A percentile compares a stretch with the other conserved stretches of the same genome.
These are phyloP conservation scores for Sherardia arvensis DNA, from an alignment of 257 asterid genomes.

Conservation along the genomic window DNA sequence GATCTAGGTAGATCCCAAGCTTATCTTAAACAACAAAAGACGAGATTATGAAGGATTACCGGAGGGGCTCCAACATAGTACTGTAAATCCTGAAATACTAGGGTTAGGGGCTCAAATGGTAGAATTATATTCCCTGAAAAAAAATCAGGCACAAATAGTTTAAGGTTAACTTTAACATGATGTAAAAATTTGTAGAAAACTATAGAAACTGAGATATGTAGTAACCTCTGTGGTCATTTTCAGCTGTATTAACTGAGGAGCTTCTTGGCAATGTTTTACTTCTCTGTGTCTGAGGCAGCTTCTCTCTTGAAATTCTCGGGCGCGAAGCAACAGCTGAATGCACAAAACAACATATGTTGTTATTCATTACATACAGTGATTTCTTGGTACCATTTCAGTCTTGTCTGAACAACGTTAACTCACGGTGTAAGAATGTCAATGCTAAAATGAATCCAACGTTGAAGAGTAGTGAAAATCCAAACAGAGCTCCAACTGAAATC, in stretches of 20 bases:
- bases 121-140: conserved; percentile 30
- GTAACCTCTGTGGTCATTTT: conserved; percentile 12
- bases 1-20: neutral
- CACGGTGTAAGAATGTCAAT: conserved; percentile 35
- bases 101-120: conserved; percentile 39
- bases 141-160: neutral
- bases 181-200: neutral
- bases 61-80: conserved; percentile 43
- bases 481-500: conserved; percentile 50
- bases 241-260: neutral
- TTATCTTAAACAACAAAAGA: neutral
- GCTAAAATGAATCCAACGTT: conserved; percentile 50
- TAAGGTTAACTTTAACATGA: neutral
- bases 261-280: neutral
- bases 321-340: conserved; percentile 25
- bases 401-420: conserved; percentile 19
- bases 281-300: conserved; percentile 9
- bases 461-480: conserved; percentile 41
- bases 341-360: neutral
- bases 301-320: conserved; percentile 25
- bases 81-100: conserved; percentile 43
- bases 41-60: conserved; percentile 13
- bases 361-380: neutral
- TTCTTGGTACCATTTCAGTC: neutral
- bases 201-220: neutral